Percentiles rank a stretch among this genome's conserved stretches.
These are phyloP conservation scores for Porcisia hertigi DNA, from an alignment of 208 protist genomes.

Conservation along the genomic window DNA sequence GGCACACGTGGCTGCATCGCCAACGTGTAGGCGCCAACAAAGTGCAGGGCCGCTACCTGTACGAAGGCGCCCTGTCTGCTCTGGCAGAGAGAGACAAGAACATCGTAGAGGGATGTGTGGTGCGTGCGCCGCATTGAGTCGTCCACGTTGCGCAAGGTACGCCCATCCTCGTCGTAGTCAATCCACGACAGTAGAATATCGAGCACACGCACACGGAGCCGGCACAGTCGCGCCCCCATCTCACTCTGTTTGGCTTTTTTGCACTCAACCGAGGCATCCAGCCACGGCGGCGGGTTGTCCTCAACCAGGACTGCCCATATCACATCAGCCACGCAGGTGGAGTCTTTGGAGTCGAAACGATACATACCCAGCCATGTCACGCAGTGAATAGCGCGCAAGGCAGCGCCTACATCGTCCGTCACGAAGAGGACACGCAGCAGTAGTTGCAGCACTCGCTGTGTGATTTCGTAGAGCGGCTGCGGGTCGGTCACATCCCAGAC, in stretches of 20 bases:
- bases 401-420: conserved; percentile 47
- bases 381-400: conserved; percentile 44
- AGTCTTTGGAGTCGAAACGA: conserved; percentile 68
- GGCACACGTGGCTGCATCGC: conserved; percentile 62
- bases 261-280: not conserved
- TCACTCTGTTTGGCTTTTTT: not conserved
- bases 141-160: conserved; percentile 78
- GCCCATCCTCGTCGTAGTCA: conserved; percentile 73
- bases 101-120: conserved; percentile 40
- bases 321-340: conserved; percentile 30
- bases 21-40: conserved; percentile 52
- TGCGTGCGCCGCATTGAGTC: conserved; percentile 23
- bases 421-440: conserved; percentile 47
- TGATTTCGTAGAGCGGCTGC: not conserved
- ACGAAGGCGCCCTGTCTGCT: conserved; percentile 33
- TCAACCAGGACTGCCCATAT: conserved; percentile 21
- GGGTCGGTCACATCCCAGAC: conserved; percentile 26
- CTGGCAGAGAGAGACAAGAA: conserved; percentile 45
- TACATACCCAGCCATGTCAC: conserved; percentile 75
- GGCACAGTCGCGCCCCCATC: conserved; percentile 9
- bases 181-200: conserved; percentile 77
- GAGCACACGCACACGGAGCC: conserved; percentile 57
- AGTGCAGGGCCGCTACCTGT: conserved; percentile 75
- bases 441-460: conserved; percentile 20
- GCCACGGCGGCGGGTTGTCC: conserved; percentile 3